phyloP scores from a whole-genome alignment of 805 yeast species.

The Saccharomycopsis capsularis region DNA sequence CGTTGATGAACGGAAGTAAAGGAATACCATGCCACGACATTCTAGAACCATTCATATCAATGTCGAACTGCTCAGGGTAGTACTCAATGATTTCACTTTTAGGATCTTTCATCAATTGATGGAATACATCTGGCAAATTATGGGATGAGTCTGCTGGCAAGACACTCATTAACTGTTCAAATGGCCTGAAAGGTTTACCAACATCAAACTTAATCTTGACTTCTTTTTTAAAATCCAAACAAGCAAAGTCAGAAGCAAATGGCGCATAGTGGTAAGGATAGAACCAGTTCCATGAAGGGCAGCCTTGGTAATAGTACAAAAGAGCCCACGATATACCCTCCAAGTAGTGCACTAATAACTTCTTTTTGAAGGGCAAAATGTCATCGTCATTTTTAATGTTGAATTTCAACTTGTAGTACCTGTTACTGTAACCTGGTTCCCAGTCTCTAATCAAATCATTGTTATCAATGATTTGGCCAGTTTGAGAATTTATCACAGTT shows the following conservation, averaged over 20 bases:
- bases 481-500: constrained; percentile 15
- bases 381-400: constrained; percentile 47
- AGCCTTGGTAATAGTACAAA: constrained; percentile 90
- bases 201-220: constrained; percentile 49
- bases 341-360: constrained; percentile 65
- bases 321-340: constrained; percentile 98
- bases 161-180: constrained; percentile 91
- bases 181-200: constrained; percentile 84
- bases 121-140: constrained; percentile 72
- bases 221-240: constrained; percentile 37
- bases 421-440: constrained; percentile 79
- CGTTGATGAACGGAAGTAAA: constrained; percentile 84
- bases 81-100: constrained; percentile 83
- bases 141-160: constrained; percentile 91
- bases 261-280: constrained; percentile 98
- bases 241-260: constrained; percentile 79
- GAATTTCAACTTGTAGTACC: constrained; percentile 79
- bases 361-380: constrained; percentile 45
- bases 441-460: constrained; percentile 57
- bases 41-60: constrained; percentile 93
- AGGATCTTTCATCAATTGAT: constrained; percentile 72
- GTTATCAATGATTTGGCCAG: constrained; percentile 22
- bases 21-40: constrained; percentile 96
- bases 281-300: constrained; percentile 98
- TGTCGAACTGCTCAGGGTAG: constrained; percentile 79